Base-by-base conservation (phyloP, 2,329 filamentous ascomycete species). In the Exophiala phaeomuriformis region DNA sequence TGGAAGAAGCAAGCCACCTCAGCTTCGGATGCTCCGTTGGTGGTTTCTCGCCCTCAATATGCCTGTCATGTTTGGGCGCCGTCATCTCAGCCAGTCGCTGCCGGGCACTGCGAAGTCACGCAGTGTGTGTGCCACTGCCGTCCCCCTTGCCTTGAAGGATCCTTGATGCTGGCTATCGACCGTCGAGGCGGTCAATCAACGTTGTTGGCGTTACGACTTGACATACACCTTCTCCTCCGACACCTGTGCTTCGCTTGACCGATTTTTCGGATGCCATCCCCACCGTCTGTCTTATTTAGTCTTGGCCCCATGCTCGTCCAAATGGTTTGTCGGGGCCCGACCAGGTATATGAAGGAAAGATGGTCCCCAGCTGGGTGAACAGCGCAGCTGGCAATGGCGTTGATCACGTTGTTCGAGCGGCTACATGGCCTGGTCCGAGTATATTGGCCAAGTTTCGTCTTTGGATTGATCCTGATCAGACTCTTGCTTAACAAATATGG, bases 401-500 rank as follows among this genome's bases (percentile, higher is more conserved):
- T 29, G 36, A 56, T 56, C 46, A 37, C 47, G 3, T 10, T 50
- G 4, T 42, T 50, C 36, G 42, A 27, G 37, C 45, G 47, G 6
- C 6, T 53, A 5, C 50, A 44, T 5, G 31, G 28, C 7, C 29
- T 55, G 5, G 28, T 45, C 6, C 45, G 40, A 33, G n/a, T 7
- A 12, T 44, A 56, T 42, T 59, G 53, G 56, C n/a, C 40, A 28
- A 3, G 42, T n/a, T 5, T 61, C 10, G 8, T 56, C 32, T 35
- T 53, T 30, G 45, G 9, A 28, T 5, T 53, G 27, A 3, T 56
- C 32, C 42, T 62, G 31, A 49, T 41, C 1, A 55, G 55, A 36
- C 54, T 62, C n/a, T 33, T 57, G 10, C 35, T 43, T 33, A 63
- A 63, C 48, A 58, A 63, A 33, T 60, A 55, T 47, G 51, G 57